Evolutionary conservation across 2,329 filamentous ascomycete species (phyloP).

Genomic region (Exophiala lecanii-corni): DNA sequence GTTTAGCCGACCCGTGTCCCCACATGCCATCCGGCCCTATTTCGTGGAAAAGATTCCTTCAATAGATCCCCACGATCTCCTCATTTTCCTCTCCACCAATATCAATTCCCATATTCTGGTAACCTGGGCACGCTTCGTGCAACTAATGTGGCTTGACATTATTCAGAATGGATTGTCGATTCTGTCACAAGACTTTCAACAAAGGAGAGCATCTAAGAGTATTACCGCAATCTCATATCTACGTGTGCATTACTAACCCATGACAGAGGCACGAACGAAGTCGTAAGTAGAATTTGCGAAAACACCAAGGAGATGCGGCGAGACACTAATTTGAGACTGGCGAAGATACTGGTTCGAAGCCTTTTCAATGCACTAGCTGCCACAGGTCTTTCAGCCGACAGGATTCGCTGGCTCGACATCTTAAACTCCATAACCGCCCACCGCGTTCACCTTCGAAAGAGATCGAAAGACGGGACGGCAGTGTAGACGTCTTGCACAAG

Average conservation of each 20-base stretch:
- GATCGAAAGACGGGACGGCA: not conserved
- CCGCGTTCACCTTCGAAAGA: not conserved
- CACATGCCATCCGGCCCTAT: too few species aligned
- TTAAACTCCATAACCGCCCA: slow-evolving; percentile 37
- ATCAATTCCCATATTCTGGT: too few species aligned
- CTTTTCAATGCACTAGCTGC: slow-evolving; percentile 40
- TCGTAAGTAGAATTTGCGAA: slow-evolving; percentile 34
- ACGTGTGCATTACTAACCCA: not conserved
- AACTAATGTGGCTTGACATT: too few species aligned
- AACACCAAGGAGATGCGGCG: too few species aligned
- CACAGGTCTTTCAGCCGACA: slow-evolving; percentile 40
- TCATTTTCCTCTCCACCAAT: too few species aligned
- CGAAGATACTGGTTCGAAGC: slow-evolving; percentile 40
- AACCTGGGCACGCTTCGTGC: too few species aligned
- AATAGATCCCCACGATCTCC: too few species aligned
- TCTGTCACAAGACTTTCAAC: slow-evolving; percentile 39
- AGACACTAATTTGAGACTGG: too few species aligned
- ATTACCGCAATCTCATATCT: slow-evolving; percentile 7
- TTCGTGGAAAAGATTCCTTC: too few species aligned
- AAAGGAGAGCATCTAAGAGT: slow-evolving; percentile 41
- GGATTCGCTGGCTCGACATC: slow-evolving; percentile 43
- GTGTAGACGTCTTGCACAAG: too few species aligned
- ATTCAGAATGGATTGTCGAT: slow-evolving; percentile 32
- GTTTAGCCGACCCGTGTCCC: too few species aligned
- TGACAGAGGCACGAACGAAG: slow-evolving; percentile 42